Base-by-base conservation (phyloP, 305 asterid species). In the Striga hermonthica region DNA sequence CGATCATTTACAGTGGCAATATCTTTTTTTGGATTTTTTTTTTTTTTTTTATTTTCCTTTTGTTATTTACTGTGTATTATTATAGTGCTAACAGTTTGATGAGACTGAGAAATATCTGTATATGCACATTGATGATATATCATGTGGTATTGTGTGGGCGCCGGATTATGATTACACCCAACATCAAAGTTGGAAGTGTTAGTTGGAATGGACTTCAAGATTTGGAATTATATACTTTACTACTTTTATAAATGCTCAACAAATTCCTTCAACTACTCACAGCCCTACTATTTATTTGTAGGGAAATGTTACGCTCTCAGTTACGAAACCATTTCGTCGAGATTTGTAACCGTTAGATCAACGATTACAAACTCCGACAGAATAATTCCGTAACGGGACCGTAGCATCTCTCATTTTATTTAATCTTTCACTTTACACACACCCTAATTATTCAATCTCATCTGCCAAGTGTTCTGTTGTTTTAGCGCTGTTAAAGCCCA, bases 71-170 rank as follows among this genome's bases (percentile, higher is more conserved):
- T 22, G 31, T 22, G 31, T 22, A 68, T 58, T 62, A 60, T 74
- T 4, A 22, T 43, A 62, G 65, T 50, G 69, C 62, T 75, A 39
- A 75, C 49, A 68, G 74, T 73, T 71, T 70, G 76, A 55, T 67
- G 69, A 52, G 72, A 63, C 31, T 22, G 1, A 22, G 31, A 22
- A 22, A 22, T 22, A 75, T 70, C 3, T 78, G 84, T 78, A 77
- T 72, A 79, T 81, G 74, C 54, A 60, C 43, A 54, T 67, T n/a
- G n/a, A n/a, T n/a, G n/a, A n/a, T n/a, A n/a, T 22, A 22, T 22
- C 31, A 22, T 22, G 31, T 22, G 31, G 31, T 22, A 22, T n/a
- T n/a, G n/a, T 22, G 31, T 22, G 31, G 31, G 31, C 31, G 2
- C 31, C 31, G 31, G 31, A 9, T 41, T 55, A 22, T 41, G 6